Evolutionary conservation across 2,329 filamentous ascomycete species (phyloP), one percentile per base, ranked within the genome.

Genomic region (Coniochaeta pulveracea): DNA sequence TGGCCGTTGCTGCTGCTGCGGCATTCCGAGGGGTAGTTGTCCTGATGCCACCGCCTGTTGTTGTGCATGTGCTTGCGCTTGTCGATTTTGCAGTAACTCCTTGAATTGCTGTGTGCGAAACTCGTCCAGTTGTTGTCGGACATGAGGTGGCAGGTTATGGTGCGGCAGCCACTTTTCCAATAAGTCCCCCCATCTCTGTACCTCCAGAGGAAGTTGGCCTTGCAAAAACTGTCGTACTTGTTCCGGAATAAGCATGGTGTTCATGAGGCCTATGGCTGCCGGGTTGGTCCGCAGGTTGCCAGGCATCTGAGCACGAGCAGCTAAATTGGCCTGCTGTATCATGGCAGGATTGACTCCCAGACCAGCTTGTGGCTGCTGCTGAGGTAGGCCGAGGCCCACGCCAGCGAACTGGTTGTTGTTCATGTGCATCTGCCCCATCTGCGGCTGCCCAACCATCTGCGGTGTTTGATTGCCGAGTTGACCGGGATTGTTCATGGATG

Each of bases 121-220:
- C 2, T 36, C 38, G 3, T 39, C 38, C 10, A 66, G 48, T 34
- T 57, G 53, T 5, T 35, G 41, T 15, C 55, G 53, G 7, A 53
- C 33, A 3, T 48, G 38, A 5, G 50, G 48, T 1, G 54, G 40
- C 1, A 61, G 37, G 32, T 52, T 56, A 30, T 58, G 60, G 33
- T 56, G 53, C 8, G 39, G 40, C 4, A 64, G 41, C 58, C 60
- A 67, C 2, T 43, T 37, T 43, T 62, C 64, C 9, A 69, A 47
- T 4, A 66, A 61, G 11, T 51, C n/a, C n/a, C n/a, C 50, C 66
- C 66, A 70, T 40, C 63, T 69, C 47, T 64, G 66, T 5, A 65
- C 43, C 1, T 67, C 61, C 0, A 51, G 44, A 2, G 63, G 61
- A 3, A 65, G 36, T 14, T 47, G 47, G 10, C 33, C 43, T 4